phyloP scores from a whole-genome alignment of 2,329 filamentous ascomycete species.

The Talaromyces pinophilus region DNA sequence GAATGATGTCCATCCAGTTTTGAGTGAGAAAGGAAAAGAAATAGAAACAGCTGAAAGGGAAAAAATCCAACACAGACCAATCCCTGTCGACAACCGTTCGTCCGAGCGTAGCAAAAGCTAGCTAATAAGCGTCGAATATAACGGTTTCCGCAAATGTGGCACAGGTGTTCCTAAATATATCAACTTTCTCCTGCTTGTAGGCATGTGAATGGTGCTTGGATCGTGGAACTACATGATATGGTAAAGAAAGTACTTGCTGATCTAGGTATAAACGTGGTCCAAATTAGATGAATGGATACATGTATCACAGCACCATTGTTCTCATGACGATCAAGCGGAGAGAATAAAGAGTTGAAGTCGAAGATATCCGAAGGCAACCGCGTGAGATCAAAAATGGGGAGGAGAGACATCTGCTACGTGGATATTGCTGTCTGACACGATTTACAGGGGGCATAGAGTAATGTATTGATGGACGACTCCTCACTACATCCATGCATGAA shows the following conservation, averaged over 20 bases:
- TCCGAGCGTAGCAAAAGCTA: background rate
- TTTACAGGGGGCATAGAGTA: background rate
- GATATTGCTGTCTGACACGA: background rate
- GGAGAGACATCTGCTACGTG: background rate
- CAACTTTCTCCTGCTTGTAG: background rate
- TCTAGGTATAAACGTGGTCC: background rate
- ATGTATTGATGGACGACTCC: background rate
- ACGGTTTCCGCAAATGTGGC: conserved; percentile 4
- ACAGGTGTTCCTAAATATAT: conserved; percentile 10
- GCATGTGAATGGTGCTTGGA: background rate
- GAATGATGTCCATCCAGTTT: background rate
- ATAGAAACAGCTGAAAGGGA: background rate
- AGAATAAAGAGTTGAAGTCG: background rate
- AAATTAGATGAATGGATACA: background rate
- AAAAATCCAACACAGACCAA: background rate
- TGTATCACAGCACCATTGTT: background rate
- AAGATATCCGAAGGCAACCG: background rate
- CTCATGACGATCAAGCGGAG: background rate
- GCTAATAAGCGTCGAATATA: background rate
- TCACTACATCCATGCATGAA: background rate
- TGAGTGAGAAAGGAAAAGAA: background rate
- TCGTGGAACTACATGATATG: background rate
- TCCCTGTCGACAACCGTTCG: background rate
- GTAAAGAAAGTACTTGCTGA: background rate
- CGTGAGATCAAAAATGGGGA: background rate